phyloP scores from a whole-genome alignment of 257 asterid species.

The Solanum gandarillasii region DNA sequence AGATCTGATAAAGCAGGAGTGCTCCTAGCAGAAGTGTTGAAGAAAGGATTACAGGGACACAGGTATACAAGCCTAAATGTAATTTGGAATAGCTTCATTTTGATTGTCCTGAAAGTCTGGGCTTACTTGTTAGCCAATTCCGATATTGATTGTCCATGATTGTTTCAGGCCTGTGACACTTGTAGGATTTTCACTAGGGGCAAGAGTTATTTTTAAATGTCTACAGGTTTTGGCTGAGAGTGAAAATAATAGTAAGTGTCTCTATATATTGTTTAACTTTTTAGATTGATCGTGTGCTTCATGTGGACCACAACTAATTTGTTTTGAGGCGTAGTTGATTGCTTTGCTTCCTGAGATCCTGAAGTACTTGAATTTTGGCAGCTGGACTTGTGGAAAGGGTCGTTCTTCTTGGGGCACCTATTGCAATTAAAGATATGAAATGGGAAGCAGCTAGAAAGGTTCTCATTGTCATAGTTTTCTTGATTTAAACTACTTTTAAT shows the following conservation, averaged over 20 bases:
- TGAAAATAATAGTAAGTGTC: slow-evolving; percentile 40
- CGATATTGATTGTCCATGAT: slow-evolving; percentile 3
- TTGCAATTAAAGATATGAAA: slow-evolving; percentile 62
- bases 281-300: not conserved
- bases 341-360: slow-evolving; percentile 1
- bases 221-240: slow-evolving; percentile 72
- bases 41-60: slow-evolving; percentile 78
- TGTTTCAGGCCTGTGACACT: slow-evolving; percentile 94
- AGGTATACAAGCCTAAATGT: slow-evolving; percentile 27
- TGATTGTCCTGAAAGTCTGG: not conserved
- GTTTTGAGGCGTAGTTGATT: not conserved
- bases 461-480: not conserved
- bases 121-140: not conserved
- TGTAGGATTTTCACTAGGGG: slow-evolving; percentile 96
- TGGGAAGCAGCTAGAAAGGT: slow-evolving; percentile 97
- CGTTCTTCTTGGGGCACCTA: slow-evolving; percentile 90
- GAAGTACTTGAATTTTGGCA: slow-evolving; percentile 12
- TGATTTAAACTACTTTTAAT: not conserved
- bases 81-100: not conserved
- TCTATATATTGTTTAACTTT: not conserved
- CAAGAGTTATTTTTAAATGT: slow-evolving; percentile 85
- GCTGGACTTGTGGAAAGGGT: slow-evolving; percentile 88
- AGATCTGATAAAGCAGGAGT: slow-evolving; percentile 95
- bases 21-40: slow-evolving; percentile 77
- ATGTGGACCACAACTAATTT: not conserved